These are phyloP conservation scores for Haematococcus lacustris DNA, from an alignment of 139 green algal species.

Conservation along the genomic window DNA sequence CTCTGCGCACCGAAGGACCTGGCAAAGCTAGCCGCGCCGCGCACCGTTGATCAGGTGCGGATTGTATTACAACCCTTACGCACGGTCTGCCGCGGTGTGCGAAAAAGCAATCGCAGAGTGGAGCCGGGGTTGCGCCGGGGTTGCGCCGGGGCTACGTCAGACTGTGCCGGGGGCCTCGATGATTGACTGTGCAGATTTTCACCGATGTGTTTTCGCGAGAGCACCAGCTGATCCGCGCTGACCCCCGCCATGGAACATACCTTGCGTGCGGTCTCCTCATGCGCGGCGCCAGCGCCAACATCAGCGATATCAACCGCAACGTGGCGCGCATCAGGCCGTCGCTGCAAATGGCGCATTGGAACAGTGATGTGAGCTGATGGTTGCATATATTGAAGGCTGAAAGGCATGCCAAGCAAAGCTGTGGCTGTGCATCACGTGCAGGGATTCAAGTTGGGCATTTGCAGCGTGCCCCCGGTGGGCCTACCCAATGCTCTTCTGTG, in stretches of 20 bases:
- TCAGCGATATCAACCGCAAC: conserved; percentile 64
- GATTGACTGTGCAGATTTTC: conserved; percentile 49
- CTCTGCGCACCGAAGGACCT: conserved; percentile 31
- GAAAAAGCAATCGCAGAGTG: too few relatives aligned
- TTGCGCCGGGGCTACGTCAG: too few relatives aligned
- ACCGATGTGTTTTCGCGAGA: conserved; percentile 55
- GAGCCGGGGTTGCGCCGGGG: too few relatives aligned
- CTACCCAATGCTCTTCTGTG: conserved; percentile 57
- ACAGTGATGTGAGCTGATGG: conserved; percentile 53
- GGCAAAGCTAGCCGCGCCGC: conserved; percentile 18
- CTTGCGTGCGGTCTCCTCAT: conserved; percentile 65
- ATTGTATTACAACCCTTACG: background rate
- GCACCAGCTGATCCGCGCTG: conserved; percentile 54
- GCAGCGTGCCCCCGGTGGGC: conserved; percentile 51
- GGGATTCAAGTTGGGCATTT: conserved; percentile 74
- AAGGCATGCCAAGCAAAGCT: too few relatives aligned
- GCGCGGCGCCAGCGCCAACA: conserved; percentile 40
- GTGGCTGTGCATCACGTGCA: too few relatives aligned
- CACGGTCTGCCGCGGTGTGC: background rate
- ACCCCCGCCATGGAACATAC: conserved; percentile 54
- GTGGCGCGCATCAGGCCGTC: conserved; percentile 44
- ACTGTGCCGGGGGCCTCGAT: too few relatives aligned
- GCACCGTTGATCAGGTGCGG: conserved; percentile 53
- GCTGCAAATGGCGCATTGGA: conserved; percentile 69
- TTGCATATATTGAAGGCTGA: too few relatives aligned